Evolutionary conservation across 2,329 filamentous ascomycete species (phyloP), one percentile per base, ranked within the genome.

Genomic region (Epichloe gansuensis): DNA sequence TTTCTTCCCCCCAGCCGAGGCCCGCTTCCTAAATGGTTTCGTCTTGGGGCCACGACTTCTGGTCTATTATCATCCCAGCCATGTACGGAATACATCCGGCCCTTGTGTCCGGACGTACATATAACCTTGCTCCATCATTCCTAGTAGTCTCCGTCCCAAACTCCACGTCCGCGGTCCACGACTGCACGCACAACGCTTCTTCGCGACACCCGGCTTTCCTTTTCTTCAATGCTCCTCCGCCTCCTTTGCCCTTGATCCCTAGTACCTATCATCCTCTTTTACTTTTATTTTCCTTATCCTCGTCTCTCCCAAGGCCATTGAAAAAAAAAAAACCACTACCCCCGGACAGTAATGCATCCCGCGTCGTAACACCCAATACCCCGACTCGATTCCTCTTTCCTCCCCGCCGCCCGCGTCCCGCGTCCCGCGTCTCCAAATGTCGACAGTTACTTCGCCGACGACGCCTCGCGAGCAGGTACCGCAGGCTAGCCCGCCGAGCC

Each of bases 391-490:
- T 38, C 6, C 2, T 27, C 15, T 13, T 25, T 27, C 17, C 35
- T 15, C 21, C 17, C 36, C 21, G 21, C 45, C 40, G 8, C n/a
- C n/a, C 54, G 51, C 55, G 50, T 42, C 56, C n/a, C 21, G 21
- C 45, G 43, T 12, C n/a, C n/a, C 54, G 51, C 55, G 50, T 42
- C 56, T 51, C 54, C 9, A 8, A 56, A 61, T 58, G 59, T 63
- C 65, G 58, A 58, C 59, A 54, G 58, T 55, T 49, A 41, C 43
- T 38, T 56, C 59, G 54, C 56, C 51, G 39, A 50, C 52, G 51
- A 54, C 53, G 53, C 49, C 50, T 58, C 56, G 39, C 56, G 62
- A 60, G 49, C 59, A 60, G 51, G 59, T 61, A 9, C 46, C 52
- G 50, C 54, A 53, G 47, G 51, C 52, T 27, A 56, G 60, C 49